Conservation (phyloP, 495 filamentous ascomycete genomes). For the Penicillium fimorum region DNA sequence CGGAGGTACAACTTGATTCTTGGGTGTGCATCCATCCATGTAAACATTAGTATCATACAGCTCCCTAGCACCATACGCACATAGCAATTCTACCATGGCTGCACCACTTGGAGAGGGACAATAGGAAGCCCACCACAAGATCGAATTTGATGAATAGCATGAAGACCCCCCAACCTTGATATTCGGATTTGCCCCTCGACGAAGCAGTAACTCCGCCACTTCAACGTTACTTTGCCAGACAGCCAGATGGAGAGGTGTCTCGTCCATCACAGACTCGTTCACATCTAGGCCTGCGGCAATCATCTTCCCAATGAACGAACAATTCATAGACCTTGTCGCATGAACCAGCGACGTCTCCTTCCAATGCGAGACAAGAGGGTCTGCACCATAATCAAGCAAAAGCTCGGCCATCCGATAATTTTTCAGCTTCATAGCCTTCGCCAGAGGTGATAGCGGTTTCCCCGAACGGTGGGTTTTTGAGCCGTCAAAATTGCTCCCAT, state of each 20-base stretch:
- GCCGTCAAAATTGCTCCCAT: not conserved
- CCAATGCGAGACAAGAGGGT: not conserved
- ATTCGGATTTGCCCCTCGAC: conserved; percentile 1
- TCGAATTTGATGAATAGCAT: not conserved
- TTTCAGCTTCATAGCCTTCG: not conserved
- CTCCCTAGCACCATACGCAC: not conserved
- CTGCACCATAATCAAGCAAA: not conserved
- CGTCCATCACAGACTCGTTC: not conserved
- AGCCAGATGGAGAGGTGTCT: conserved; percentile 1
- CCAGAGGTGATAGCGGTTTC: not conserved
- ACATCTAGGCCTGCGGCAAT: not conserved
- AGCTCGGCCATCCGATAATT: not conserved
- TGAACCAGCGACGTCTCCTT: not conserved
- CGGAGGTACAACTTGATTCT: not conserved
- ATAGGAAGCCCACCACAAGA: not conserved
- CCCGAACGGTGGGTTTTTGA: not conserved
- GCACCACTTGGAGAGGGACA: not conserved
- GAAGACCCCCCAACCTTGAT: not conserved
- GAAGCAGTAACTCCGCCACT: not conserved
- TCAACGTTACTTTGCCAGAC: not conserved
- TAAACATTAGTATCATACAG: not conserved
- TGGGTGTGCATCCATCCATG: not conserved
- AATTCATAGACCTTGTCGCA: not conserved
- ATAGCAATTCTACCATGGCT: not conserved
- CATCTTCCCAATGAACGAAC: not conserved